Conservation (phyloP, 306 rosid genomes). For the Fagus crenata region DNA sequence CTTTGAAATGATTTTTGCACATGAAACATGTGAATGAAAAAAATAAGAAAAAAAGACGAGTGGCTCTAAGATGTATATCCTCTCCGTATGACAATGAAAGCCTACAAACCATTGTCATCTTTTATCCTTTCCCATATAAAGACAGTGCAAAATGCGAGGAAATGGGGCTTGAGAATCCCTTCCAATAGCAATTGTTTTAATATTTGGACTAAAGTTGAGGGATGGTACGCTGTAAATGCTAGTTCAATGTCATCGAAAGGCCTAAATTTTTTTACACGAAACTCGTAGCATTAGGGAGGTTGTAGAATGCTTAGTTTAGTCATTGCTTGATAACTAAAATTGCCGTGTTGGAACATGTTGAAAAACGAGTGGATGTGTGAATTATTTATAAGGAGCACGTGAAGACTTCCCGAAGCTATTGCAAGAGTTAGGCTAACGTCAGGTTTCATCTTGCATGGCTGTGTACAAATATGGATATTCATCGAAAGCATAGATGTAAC, state of each 20-base stretch:
- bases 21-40: conserved; percentile 59
- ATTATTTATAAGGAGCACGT: conserved; percentile 27
- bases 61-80: conserved; percentile 26
- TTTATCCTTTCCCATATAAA: conserved; percentile 38
- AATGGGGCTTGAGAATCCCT: conserved; percentile 33
- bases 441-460: conserved; percentile 48
- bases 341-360: neutral
- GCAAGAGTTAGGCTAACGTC: conserved; percentile 52
- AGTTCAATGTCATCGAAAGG: conserved; percentile 33
- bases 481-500: conserved; percentile 30
- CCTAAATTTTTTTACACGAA: conserved; percentile 42
- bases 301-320: neutral
- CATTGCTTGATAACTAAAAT: neutral
- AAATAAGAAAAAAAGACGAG: conserved; percentile 20
- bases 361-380: neutral
- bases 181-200: conserved; percentile 16
- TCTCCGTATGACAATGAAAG: conserved; percentile 33
- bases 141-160: conserved; percentile 37
- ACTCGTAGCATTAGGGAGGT: conserved; percentile 16
- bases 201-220: conserved; percentile 9
- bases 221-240: conserved; percentile 38
- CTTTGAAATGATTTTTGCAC: conserved; percentile 31
- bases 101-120: conserved; percentile 32
- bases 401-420: conserved; percentile 26
- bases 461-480: conserved; percentile 34